Evolutionary conservation across 352 stramenopile genomes (phyloP).

Genomic region (Halophytophthora batemanensis): DNA sequence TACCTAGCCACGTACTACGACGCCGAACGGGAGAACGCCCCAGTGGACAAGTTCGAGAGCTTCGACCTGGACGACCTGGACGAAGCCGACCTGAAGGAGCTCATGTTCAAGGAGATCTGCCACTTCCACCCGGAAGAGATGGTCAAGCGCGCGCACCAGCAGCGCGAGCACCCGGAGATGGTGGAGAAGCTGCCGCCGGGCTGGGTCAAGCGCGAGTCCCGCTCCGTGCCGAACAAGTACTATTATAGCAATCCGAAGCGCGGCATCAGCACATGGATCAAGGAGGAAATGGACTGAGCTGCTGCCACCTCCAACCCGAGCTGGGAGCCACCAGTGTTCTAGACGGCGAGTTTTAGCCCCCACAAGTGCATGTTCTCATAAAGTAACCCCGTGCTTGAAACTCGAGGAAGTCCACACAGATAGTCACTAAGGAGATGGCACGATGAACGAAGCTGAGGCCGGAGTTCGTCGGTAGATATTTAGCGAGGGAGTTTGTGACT

Average conservation of each 20-base stretch:
- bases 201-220: slow-evolving; percentile 85
- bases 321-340: too few relatives aligned
- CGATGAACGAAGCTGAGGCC: too few relatives aligned
- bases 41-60: slow-evolving; percentile 78
- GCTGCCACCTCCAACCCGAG: too few relatives aligned
- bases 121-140: slow-evolving; percentile 88
- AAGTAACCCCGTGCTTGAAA: too few relatives aligned
- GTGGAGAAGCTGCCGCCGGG: slow-evolving; percentile 74
- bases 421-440: too few relatives aligned
- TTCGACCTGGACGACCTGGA: slow-evolving; percentile 85
- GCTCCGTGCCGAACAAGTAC: slow-evolving; percentile 83
- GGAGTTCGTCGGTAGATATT: too few relatives aligned
- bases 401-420: too few relatives aligned
- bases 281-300: slow-evolving; percentile 76
- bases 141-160: slow-evolving; percentile 81
- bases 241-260: slow-evolving; percentile 90
- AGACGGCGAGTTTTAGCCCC: too few relatives aligned
- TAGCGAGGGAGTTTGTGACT: too few relatives aligned
- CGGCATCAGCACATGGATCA: slow-evolving; percentile 88
- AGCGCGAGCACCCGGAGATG: slow-evolving; percentile 63
- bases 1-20: slow-evolving; percentile 93
- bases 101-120: slow-evolving; percentile 91
- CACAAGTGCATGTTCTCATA: too few relatives aligned
- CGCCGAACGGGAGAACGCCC: slow-evolving; percentile 58
- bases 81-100: slow-evolving; percentile 82